Base-by-base conservation (phyloP, 176 grass and related monocot species). In the Triticum dicoccoides region DNA sequence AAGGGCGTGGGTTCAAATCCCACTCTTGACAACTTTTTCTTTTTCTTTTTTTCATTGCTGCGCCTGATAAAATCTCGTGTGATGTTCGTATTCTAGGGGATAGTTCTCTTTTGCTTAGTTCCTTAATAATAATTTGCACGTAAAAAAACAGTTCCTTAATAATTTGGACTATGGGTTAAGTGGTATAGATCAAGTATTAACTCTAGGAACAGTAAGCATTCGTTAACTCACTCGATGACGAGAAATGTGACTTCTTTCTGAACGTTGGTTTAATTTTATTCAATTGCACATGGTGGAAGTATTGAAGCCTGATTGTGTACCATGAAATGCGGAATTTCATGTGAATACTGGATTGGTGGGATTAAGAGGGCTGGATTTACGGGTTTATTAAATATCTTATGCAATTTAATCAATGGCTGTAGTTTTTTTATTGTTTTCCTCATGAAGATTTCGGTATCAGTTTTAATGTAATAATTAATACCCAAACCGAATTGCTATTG, bases 1-100 rank as follows among this genome's bases (percentile, higher is more conserved):
- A 92, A 94, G 92, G 92, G 87, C 92, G 89, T 94, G 89, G 92
- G 89, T 94, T 94, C 89, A 88, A 90, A 94, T 91, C 87, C 89
- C 92, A 91, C 89, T 89, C 72, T 91, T 91, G 92, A 91, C 89
- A 90, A 2, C 0, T 52, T 17, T 5, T 5, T 1, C 4, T 14
- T 52, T 52, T 52, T 0, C 49, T 12, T 45, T 41, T 7, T 45
- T 12, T 52, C 14, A 52, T 17, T 52, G 14, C 49, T 17, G 5
- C 14, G 14, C 49, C 49, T 17, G 49, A 52, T 52, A 52, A 17
- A 15, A 17, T 52, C 4, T 52, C 13, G 13, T 52, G 49, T 52
- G 4, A 52, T 52, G 5, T 15, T 52, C 1, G 44, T 47, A 17
- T 52, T 52, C 14, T 52, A 17, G 13, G 49, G 49, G 14, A 17